Evolutionary conservation across 768 basidiomycete species (phyloP).

Genomic region (Lactarius trivialis): DNA sequence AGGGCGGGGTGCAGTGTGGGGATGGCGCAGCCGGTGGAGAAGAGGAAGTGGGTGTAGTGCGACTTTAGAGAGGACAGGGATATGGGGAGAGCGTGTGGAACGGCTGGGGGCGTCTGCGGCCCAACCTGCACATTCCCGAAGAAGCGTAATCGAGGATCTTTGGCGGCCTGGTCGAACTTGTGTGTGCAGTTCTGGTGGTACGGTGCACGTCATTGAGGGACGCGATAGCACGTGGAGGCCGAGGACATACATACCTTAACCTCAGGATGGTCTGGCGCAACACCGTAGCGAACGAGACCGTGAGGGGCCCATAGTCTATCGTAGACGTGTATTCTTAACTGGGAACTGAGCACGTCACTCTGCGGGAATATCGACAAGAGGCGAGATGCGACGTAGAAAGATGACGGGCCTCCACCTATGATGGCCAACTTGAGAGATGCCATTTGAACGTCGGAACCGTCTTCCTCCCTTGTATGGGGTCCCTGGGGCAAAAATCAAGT

Average conservation of each 20-base stretch:
- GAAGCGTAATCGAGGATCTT: slow-evolving; percentile 78
- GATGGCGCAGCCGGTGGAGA: slow-evolving; percentile 80
- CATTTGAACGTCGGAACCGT: no score
- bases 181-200: slow-evolving; percentile 83
- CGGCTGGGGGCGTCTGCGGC: slow-evolving; percentile 30
- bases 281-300: slow-evolving; percentile 91
- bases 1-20: slow-evolving; percentile 52
- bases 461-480: no score
- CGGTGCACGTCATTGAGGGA: neutral
- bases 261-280: slow-evolving; percentile 97
- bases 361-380: slow-evolving; percentile 54
- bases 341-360: slow-evolving; percentile 30
- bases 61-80: slow-evolving; percentile 54
- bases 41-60: slow-evolving; percentile 79
- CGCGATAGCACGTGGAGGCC: neutral
- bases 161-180: slow-evolving; percentile 81
- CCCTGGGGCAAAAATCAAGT: no score
- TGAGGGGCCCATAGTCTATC: slow-evolving; percentile 93
- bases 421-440: slow-evolving; percentile 69
- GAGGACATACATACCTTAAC: slow-evolving; percentile 64
- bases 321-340: slow-evolving; percentile 40
- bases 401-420: slow-evolving; percentile 93
- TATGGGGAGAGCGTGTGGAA: slow-evolving; percentile 50
- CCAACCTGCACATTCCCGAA: slow-evolving; percentile 84
- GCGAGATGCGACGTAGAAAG: slow-evolving; percentile 88